phyloP scores from a whole-genome alignment of 2,329 filamentous ascomycete species.

The Claviceps cyperi region DNA sequence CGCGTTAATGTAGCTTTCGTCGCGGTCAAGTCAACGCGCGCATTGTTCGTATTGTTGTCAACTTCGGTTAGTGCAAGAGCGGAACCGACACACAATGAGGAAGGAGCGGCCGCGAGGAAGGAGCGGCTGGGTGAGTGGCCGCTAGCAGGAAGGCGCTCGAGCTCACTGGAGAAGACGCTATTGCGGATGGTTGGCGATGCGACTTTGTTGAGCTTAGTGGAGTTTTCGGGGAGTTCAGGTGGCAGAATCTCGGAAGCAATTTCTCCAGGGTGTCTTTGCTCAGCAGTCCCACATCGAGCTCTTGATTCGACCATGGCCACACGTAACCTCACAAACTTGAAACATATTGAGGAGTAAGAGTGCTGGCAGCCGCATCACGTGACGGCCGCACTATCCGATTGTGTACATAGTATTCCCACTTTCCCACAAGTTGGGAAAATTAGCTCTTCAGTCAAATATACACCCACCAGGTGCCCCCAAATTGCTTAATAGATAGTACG shows the following conservation, averaged over 20 bases:
- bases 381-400: too few species aligned
- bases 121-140: neutral
- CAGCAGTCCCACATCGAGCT: neutral
- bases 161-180: conserved; percentile 4
- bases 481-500: too few species aligned
- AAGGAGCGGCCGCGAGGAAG: neutral
- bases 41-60: neutral
- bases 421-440: too few species aligned
- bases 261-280: neutral
- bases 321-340: neutral
- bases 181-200: conserved; percentile 4
- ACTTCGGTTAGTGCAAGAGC: neutral
- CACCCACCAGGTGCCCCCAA: too few species aligned
- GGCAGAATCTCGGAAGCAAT: conserved; percentile 7
- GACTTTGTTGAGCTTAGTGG: conserved; percentile 5
- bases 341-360: too few species aligned
- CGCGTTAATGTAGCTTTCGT: neutral
- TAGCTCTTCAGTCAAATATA: too few species aligned
- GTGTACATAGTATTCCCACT: too few species aligned
- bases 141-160: conserved; percentile 2
- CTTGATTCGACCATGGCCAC: neutral
- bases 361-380: too few species aligned
- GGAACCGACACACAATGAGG: neutral
- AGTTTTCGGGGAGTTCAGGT: conserved; percentile 6
- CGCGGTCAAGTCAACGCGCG: neutral